phyloP scores from a whole-genome alignment of 2,329 filamentous ascomycete genomes.

The Pseudopithomyces maydicus region DNA sequence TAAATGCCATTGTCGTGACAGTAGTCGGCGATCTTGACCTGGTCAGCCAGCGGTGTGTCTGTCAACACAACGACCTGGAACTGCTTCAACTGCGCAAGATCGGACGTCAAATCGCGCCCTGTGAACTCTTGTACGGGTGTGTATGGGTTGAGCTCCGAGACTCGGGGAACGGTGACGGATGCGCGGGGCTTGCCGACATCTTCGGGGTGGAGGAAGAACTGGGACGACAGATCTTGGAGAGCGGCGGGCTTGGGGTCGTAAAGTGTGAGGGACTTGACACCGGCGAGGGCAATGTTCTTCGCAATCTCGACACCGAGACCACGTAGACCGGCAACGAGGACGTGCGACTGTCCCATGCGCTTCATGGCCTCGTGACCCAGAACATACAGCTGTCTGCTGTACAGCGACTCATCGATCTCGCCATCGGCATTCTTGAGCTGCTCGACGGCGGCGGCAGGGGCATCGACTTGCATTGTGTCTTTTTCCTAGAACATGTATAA shows the following conservation, averaged over 20 bases:
- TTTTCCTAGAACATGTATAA: conserved; percentile 29
- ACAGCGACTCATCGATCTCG: conserved; percentile 71
- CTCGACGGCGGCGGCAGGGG: conserved; percentile 61
- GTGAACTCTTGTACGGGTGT: conserved; percentile 83
- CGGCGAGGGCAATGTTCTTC: conserved; percentile 97
- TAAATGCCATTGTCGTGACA: conserved; percentile 94
- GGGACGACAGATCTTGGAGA: conserved; percentile 89
- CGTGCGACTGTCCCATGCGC: conserved; percentile 95
- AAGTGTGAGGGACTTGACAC: conserved; percentile 94
- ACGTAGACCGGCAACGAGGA: conserved; percentile 89
- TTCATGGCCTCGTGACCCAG: conserved; percentile 90
- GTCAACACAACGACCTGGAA: conserved; percentile 95
- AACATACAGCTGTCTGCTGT: conserved; percentile 72
- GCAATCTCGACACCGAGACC: conserved; percentile 97
- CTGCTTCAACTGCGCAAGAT: conserved; percentile 82
- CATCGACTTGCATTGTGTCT: conserved; percentile 68
- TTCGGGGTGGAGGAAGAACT: conserved; percentile 89
- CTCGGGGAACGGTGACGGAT: conserved; percentile 81
- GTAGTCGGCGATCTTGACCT: conserved; percentile 86
- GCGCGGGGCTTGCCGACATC: conserved; percentile 94
- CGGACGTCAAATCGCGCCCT: conserved; percentile 68
- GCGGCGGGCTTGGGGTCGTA: conserved; percentile 85
- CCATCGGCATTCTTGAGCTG: conserved; percentile 62
- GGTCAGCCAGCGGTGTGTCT: conserved; percentile 77
- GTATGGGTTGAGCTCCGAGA: conserved; percentile 95